Evolutionary conservation across 345 rosid species (phyloP), one percentile per base, ranked within the genome.

Genomic region (Turritis glabra): DNA sequence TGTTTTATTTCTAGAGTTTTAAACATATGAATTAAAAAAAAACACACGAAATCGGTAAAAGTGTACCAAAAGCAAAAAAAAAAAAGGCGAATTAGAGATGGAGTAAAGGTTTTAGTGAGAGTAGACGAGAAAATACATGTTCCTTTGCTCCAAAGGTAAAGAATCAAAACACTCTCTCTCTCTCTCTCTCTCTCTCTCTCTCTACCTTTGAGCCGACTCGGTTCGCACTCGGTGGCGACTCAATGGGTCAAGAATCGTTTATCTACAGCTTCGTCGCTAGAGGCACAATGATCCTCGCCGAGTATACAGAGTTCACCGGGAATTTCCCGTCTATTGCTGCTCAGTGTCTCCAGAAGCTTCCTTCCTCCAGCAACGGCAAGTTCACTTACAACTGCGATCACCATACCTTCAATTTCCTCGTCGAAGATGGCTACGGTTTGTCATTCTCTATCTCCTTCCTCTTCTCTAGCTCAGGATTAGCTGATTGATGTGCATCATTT

Each of bases 221-320:
- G 25, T 35, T 25, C 50, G 51, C 25, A 57, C 71, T 58, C 75
- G 77, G 57, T 67, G 55, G 64, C 74, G 73, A 54, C 43, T 62
- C 71, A 76, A 91, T 91, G 98, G 81, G 87, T 82, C 91, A 86
- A 67, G 97, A 90, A 76, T 89, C 93, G 77, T 94, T 91, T 80
- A 94, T 94, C 41, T 94, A 94, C 90, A 84, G 98, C 88, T 91
- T 94, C 80, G 97, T 91, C 57, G 98, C 97, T 0, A 84, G 98
- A 72, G 98, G 98, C 43, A 94, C 98, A 15, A 82, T 91, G 95
- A 73, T 94, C 33, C 72, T 94, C 67, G 92, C 95, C 3, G 98
- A 94, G 85, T 91, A 90, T 80, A 91, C 98, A 11, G 93, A 95
- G 87, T 95, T 91, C 90, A 91, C 98, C 6, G 93, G 98, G 32